Evolutionary conservation across 2,329 filamentous ascomycete genomes (phyloP), one percentile per base, ranked within the genome.

Genomic region (Chalara sp.): DNA sequence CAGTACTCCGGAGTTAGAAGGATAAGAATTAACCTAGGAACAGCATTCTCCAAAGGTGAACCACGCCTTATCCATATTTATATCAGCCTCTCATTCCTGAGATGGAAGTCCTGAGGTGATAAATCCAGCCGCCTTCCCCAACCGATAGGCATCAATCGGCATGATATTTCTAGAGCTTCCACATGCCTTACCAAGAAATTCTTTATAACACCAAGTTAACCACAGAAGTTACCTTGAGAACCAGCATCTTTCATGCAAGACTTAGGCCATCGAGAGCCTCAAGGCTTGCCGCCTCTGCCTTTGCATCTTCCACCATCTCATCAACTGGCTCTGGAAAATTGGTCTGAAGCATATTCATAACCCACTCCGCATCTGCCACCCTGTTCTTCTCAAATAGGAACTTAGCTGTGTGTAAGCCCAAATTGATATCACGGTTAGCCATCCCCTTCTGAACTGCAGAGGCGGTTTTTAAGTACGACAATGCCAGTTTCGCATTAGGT

Each of bases 201-300:
- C 21, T 21, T 21, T 21, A 21, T 21, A 21, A 21, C 21, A 21
- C 21, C 21, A 21, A 21, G 21, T 21, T 21, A 21, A 21, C 21
- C 21, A 21, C 21, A 21, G 21, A 21, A 21, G 21, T 21, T 21
- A 21, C 21, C 21, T 21, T 21, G 21, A 21, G 21, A 21, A 21
- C 21, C 41, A 12, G 41, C 4, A 8, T 43, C 41, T 12, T 11
- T 55, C 42, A 58, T 13, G 54, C 49, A 41, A 61, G 41, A 37
- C 49, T 54, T 6, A 60, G 46, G 13, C 47, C 44, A 32, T 59
- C 58, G 32, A 65, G 47, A 21, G 63, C 41, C 45, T 60, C 53
- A 30, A 65, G 51, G 47, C 53, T 61, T 31, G 57, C 56, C 7
- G 60, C 60, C 42, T 64, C 61, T 29, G 58, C 56, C 21, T 56